Evolutionary conservation across 345 rosid genomes (phyloP).

Genomic region (Sonneratia alba): DNA sequence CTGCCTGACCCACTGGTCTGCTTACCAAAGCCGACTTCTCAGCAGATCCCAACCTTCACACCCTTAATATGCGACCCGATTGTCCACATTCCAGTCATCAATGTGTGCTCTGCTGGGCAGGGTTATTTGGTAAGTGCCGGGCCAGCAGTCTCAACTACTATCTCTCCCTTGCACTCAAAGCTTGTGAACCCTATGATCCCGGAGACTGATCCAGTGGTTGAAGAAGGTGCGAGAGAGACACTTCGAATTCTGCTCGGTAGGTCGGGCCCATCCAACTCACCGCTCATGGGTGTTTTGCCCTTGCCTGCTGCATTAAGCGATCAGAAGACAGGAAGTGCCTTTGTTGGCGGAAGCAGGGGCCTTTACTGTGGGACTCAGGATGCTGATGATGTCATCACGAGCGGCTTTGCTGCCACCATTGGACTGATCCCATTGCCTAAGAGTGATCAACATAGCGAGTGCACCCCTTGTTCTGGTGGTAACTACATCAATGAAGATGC

Average conservation of each 20-base stretch:
- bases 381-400: slow-evolving; percentile 26
- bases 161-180: slow-evolving; percentile 49
- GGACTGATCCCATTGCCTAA: slow-evolving; percentile 37
- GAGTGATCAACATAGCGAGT: slow-evolving; percentile 4
- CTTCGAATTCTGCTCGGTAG: slow-evolving; percentile 67
- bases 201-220: slow-evolving; percentile 50
- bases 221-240: slow-evolving; percentile 91
- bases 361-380: slow-evolving; percentile 48
- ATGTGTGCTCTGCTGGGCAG: slow-evolving; percentile 92
- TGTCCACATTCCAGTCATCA: slow-evolving; percentile 81
- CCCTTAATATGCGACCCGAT: slow-evolving; percentile 92
- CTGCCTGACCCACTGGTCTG: slow-evolving; percentile 53
- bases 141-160: slow-evolving; percentile 46
- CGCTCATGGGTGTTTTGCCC: background rate
- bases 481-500: background rate
- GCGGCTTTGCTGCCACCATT: slow-evolving; percentile 27
- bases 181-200: slow-evolving; percentile 51
- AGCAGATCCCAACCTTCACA: slow-evolving; percentile 63
- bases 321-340: slow-evolving; percentile 24
- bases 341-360: slow-evolving; percentile 53
- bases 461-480: background rate
- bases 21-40: slow-evolving; percentile 42
- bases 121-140: slow-evolving; percentile 88
- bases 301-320: slow-evolving; percentile 33
- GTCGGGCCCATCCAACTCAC: slow-evolving; percentile 18